Evolutionary conservation across 2,329 filamentous ascomycete species (phyloP).

Genomic region (Cercospora berteroae): DNA sequence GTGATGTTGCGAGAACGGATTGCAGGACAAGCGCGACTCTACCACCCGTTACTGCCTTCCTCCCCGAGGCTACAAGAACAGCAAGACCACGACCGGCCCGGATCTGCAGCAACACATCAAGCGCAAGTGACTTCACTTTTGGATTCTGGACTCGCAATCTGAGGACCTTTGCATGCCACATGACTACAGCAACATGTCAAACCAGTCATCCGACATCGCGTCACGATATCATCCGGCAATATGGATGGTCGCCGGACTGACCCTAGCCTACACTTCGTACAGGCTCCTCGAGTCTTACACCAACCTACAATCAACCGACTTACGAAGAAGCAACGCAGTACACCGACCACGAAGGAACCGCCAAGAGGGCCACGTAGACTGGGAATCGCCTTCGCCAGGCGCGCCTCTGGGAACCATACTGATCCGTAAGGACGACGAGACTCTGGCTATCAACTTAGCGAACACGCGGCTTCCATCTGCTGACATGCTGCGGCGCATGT

Average conservation of each 20-base stretch:
- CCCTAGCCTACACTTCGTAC: constrained; percentile 59
- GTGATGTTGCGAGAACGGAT: not conserved
- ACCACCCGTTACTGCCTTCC: not conserved
- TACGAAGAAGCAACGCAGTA: constrained; percentile 28
- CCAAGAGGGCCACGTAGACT: constrained; percentile 6
- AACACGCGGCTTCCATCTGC: constrained; percentile 12
- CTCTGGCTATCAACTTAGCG: constrained; percentile 17
- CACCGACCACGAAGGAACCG: constrained; percentile 22
- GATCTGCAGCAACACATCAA: not conserved
- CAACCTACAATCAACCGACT: constrained; percentile 11
- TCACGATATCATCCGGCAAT: constrained; percentile 52
- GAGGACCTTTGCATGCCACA: constrained; percentile 9
- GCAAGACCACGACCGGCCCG: not conserved
- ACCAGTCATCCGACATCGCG: constrained; percentile 18
- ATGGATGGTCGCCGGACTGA: constrained; percentile 55
- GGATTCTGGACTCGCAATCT: not conserved
- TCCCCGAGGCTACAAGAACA: not conserved
- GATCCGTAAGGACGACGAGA: constrained; percentile 16
- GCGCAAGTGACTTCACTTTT: not conserved
- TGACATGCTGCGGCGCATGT: constrained; percentile 15
- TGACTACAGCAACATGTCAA: constrained; percentile 25
- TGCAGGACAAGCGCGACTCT: not conserved
- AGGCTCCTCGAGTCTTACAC: constrained; percentile 49
- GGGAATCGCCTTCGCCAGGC: constrained; percentile 13
- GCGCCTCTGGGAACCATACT: constrained; percentile 21